These are phyloP conservation scores for Isoetes taiwanensis DNA, from an alignment of 75 land plant genomes.

Conservation along the genomic window DNA sequence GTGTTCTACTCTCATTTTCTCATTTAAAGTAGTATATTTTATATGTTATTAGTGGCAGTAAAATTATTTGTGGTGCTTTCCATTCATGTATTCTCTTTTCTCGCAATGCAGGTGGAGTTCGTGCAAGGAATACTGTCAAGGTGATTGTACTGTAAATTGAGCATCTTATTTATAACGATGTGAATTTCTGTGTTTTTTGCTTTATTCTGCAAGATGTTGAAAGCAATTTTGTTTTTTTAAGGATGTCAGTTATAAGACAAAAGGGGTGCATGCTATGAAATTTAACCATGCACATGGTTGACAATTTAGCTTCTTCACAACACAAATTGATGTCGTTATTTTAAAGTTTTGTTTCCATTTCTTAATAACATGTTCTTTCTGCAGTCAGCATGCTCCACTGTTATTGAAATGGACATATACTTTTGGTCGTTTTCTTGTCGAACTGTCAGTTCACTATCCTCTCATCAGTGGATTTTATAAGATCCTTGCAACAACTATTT, in stretches of 20 bases:
- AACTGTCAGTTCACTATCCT: conserved; percentile 33
- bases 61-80: too few relatives aligned
- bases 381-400: conserved; percentile 20
- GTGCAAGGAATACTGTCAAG: conserved; percentile 25
- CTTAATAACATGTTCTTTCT: not conserved
- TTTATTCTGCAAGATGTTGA: too few relatives aligned
- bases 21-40: too few relatives aligned
- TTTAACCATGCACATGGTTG: too few relatives aligned
- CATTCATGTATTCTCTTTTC: too few relatives aligned
- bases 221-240: too few relatives aligned
- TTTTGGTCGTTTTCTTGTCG: conserved; percentile 21
- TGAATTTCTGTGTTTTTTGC: not conserved
- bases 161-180: not conserved
- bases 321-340: not conserved
- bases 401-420: conserved; percentile 32
- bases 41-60: too few relatives aligned
- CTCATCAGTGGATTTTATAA: conserved; percentile 41
- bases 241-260: too few relatives aligned
- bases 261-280: not conserved
- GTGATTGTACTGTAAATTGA: conserved; percentile 6
- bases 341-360: not conserved
- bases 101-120: conserved; percentile 41
- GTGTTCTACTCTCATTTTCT: too few relatives aligned
- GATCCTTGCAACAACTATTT: conserved; percentile 21
- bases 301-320: too few relatives aligned